Percentiles rank a stretch among this genome's conserved stretches.
These are phyloP conservation scores for Blastomyces gilchristii DNA, from an alignment of 2,329 filamentous ascomycete genomes.

Conservation along the genomic window DNA sequence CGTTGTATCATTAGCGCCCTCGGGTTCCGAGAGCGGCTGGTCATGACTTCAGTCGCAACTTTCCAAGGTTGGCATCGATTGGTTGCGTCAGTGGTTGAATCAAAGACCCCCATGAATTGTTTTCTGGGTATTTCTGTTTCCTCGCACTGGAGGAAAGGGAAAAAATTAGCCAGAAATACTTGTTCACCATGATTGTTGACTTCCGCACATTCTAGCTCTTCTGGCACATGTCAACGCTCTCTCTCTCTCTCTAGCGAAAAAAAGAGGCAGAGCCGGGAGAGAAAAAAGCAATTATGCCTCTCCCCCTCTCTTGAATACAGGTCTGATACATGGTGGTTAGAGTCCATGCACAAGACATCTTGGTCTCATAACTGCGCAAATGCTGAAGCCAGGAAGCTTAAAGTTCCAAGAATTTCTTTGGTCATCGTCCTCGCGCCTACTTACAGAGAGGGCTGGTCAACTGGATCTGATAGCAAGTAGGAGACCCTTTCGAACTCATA, in stretches of 20 bases:
- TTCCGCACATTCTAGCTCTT: neutral
- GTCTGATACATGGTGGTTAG: neutral
- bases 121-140: neutral
- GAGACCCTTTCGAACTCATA: neutral
- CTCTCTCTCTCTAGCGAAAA: neutral
- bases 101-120: too few species aligned
- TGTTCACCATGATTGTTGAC: neutral
- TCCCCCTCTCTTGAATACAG: constrained; percentile 2
- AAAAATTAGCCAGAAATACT: neutral
- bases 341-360: neutral
- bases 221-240: neutral
- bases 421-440: too few species aligned
- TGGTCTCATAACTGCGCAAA: neutral
- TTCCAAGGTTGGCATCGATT: neutral
- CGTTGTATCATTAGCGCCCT: neutral
- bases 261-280: neutral
- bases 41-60: neutral
- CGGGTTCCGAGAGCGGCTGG: constrained; percentile 1
- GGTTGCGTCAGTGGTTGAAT: neutral
- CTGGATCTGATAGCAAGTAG: neutral
- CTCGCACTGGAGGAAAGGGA: neutral
- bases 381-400: neutral
- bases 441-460: neutral
- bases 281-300: neutral
- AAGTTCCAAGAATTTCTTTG: neutral